These are phyloP conservation scores for Sanguinoderma infundibulare DNA, from an alignment of 1,284 basidiomycete species.

Conservation along the genomic window DNA sequence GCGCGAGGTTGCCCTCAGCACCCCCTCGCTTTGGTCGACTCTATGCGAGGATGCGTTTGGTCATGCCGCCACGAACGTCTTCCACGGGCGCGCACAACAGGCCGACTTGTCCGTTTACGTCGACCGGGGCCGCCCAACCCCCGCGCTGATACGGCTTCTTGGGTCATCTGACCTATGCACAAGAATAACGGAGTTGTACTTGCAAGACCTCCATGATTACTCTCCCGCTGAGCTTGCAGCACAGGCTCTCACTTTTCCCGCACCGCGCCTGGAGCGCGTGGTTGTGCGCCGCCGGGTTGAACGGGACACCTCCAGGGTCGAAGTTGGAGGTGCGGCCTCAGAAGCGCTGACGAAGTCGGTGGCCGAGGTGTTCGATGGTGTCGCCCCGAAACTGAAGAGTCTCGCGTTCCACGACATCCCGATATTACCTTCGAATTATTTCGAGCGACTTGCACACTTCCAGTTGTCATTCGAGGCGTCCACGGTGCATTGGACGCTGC, in stretches of 20 bases:
- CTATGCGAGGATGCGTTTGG: constrained; percentile 10
- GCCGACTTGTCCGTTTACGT: constrained; percentile 13
- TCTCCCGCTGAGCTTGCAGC: constrained; percentile 2
- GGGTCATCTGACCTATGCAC: constrained; percentile 1
- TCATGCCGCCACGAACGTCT: neutral
- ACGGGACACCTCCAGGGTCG: neutral
- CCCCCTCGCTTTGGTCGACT: constrained; percentile 23
- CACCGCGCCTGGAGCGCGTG: constrained; percentile 10
- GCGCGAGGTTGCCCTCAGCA: constrained; percentile 19
- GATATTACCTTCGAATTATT: constrained; percentile 16
- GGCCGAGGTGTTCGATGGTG: constrained; percentile 13
- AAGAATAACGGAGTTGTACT: constrained; percentile 8
- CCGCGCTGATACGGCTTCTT: constrained; percentile 1
- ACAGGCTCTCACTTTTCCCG: constrained; percentile 14
- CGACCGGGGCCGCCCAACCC: constrained; percentile 10
- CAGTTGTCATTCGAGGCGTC: constrained; percentile 9
- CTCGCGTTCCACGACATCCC: constrained; percentile 21
- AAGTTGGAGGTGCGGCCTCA: neutral
- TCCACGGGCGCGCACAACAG: constrained; percentile 13
- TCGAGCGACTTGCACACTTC: constrained; percentile 5
- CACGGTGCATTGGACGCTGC: constrained; percentile 5
- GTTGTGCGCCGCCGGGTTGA: constrained; percentile 3
- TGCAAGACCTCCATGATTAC: constrained; percentile 11
- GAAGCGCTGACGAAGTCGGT: neutral
- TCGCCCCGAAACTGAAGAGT: constrained; percentile 11